Conservation (phyloP, 2,329 filamentous ascomycete species). For the Neonectria hederae region DNA sequence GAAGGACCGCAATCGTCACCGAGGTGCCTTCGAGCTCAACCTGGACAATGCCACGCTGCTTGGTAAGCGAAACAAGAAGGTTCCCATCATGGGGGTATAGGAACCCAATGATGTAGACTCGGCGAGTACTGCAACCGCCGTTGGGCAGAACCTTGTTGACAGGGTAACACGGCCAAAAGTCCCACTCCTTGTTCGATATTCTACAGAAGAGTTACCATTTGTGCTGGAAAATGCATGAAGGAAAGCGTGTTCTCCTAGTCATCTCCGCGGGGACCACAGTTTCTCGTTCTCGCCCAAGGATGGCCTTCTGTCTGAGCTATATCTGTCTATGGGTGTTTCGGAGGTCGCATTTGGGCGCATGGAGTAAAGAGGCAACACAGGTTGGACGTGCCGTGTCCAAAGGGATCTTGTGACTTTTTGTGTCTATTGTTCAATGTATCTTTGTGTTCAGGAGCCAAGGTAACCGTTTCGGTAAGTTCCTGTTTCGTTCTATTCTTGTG, state of each 20-base stretch:
- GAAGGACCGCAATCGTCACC: conserved; percentile 70
- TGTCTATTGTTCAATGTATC: conserved; percentile 36
- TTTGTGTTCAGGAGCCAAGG: conserved; percentile 34
- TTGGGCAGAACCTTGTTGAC: conserved; percentile 25
- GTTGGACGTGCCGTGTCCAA: conserved; percentile 21
- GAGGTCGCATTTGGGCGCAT: conserved; percentile 39
- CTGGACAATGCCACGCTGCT: conserved; percentile 90
- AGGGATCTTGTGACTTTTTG: conserved; percentile 23
- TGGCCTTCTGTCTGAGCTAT: conserved; percentile 6
- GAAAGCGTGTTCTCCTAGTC: background rate
- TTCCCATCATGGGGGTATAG: conserved; percentile 56
- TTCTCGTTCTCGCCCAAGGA: background rate
- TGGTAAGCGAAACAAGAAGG: conserved; percentile 71
- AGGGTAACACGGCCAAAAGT: conserved; percentile 24
- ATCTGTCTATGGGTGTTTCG: conserved; percentile 14
- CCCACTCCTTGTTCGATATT: conserved; percentile 22
- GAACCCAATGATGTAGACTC: conserved; percentile 28
- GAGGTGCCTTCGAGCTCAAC: conserved; percentile 90
- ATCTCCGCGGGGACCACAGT: background rate
- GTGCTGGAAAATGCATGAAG: conserved; percentile 26
- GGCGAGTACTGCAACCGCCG: conserved; percentile 7
- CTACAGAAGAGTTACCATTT: conserved; percentile 31
- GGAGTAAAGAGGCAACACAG: conserved; percentile 39
- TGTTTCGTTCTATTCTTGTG: conserved; percentile 22
- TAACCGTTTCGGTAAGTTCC: conserved; percentile 19